Evolutionary conservation across 2,329 filamentous ascomycete species (phyloP).

Genomic region (Aotearoamyces nothofagi): DNA sequence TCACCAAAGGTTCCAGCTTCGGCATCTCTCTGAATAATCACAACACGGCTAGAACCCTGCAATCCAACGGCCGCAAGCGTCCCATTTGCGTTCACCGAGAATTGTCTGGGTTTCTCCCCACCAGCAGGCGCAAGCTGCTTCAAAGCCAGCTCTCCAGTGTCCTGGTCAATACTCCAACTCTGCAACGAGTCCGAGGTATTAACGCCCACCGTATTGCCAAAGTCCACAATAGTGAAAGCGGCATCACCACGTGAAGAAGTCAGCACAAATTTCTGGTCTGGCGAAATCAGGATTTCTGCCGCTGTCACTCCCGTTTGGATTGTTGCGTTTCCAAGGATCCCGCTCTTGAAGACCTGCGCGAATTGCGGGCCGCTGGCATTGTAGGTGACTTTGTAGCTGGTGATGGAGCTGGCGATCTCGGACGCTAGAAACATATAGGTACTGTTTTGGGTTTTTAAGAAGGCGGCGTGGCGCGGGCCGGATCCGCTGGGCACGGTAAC

Average conservation of each 20-base stretch:
- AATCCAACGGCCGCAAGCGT: slow-evolving; percentile 28
- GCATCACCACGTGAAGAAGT: slow-evolving; percentile 53
- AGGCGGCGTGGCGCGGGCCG: slow-evolving; percentile 38
- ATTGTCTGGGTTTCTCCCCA: slow-evolving; percentile 29
- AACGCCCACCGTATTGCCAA: slow-evolving; percentile 26
- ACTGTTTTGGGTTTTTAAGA: slow-evolving; percentile 22
- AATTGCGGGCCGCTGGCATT: slow-evolving; percentile 26
- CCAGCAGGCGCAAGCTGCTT: slow-evolving; percentile 27
- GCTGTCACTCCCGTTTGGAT: slow-evolving; percentile 28
- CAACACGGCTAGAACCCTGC: slow-evolving; percentile 25
- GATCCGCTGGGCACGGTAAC: slow-evolving; percentile 23
- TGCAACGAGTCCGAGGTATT: slow-evolving; percentile 48
- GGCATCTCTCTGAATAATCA: slow-evolving; percentile 25
- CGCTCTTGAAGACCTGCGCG: slow-evolving; percentile 29
- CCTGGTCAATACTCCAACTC: slow-evolving; percentile 38
- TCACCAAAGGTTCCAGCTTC: slow-evolving; percentile 23
- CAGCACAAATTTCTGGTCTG: slow-evolving; percentile 46
- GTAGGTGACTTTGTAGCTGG: slow-evolving; percentile 41
- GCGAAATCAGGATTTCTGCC: slow-evolving; percentile 40
- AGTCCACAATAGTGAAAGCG: slow-evolving; percentile 32
- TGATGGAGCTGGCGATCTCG: slow-evolving; percentile 29
- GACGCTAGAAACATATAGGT: slow-evolving; percentile 26
- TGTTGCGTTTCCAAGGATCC: slow-evolving; percentile 28
- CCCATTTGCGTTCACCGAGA: slow-evolving; percentile 29
- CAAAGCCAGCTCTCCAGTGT: slow-evolving; percentile 26